These are phyloP conservation scores for Aureoboletus auriporus DNA, from an alignment of 768 basidiomycete species.

Conservation along the genomic window DNA sequence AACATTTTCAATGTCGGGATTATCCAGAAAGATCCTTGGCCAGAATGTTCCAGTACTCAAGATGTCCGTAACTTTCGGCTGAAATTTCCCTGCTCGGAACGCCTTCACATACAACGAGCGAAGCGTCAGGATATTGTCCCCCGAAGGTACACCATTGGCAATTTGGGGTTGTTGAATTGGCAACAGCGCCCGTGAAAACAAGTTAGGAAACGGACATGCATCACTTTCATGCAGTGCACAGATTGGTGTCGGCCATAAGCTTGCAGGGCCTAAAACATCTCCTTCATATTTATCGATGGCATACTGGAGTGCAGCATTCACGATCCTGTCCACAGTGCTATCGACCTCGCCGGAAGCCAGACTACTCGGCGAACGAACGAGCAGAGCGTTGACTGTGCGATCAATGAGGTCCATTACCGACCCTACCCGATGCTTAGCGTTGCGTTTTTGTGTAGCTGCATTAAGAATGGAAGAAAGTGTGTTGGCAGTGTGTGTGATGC, in stretches of 20 bases:
- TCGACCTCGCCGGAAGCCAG: slow-evolving; percentile 64
- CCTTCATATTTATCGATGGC: slow-evolving; percentile 61
- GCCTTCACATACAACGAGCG: slow-evolving; percentile 55
- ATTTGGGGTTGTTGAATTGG: slow-evolving; percentile 21
- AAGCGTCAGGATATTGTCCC: slow-evolving; percentile 26
- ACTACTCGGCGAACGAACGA: slow-evolving; percentile 43
- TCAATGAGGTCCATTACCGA: slow-evolving; percentile 79
- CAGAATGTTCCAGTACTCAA: slow-evolving; percentile 64
- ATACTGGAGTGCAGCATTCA: slow-evolving; percentile 73
- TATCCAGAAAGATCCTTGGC: slow-evolving; percentile 72
- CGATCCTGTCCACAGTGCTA: slow-evolving; percentile 60
- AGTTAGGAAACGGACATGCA: slow-evolving; percentile 50
- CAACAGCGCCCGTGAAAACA: slow-evolving; percentile 43
- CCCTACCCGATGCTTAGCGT: slow-evolving; percentile 51
- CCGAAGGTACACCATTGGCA: slow-evolving; percentile 1
- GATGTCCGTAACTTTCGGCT: slow-evolving; percentile 55
- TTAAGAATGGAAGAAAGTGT: slow-evolving; percentile 54
- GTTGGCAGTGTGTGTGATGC: slow-evolving; percentile 61
- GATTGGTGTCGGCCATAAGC: slow-evolving; percentile 52
- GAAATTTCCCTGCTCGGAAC: slow-evolving; percentile 56
- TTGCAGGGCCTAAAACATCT: slow-evolving; percentile 31
- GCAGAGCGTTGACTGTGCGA: slow-evolving; percentile 55
- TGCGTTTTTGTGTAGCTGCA: slow-evolving; percentile 44
- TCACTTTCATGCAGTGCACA: slow-evolving; percentile 62
- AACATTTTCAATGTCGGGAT: slow-evolving; percentile 70